Evolutionary conservation across 805 yeast species (phyloP), one percentile per base, ranked within the genome.

Genomic region (Cyberlindnera mrakii): DNA sequence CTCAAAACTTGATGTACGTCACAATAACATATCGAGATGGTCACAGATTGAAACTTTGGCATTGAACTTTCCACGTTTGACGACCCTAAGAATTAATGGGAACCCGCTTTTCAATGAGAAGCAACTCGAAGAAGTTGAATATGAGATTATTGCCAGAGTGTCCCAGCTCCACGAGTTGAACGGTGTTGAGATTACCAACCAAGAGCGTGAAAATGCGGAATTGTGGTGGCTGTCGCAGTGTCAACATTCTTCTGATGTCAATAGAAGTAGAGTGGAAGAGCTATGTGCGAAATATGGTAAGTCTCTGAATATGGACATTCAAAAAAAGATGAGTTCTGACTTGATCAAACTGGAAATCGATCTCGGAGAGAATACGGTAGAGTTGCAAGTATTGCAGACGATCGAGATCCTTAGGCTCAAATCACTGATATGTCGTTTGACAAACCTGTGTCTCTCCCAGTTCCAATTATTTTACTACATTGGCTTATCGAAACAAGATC

Each of bases 171-270:
- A 37, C 1, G 63, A 60, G 19, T 60, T 88, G 13, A 80, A 89
- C 54, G 95, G 96, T 1, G 70, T 79, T 0, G 40, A 31, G 0
- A 62, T 86, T 8, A 43, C 36, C 0, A 68, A 62, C 27, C 27
- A 23, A 2, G 84, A 80, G 39, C 67, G 88, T 15, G 50, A 45
- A 6, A 84, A 81, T 49, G 82, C 85, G 1, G 96, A 88, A 57
- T 57, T 85, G 5, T 86, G 74, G 55, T 79, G 17, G 40, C 40
- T 16, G 30, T 35, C 6, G 30, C 35, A 2, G 41, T 38, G 14
- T 9, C 27, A 15, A 19, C 7, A 15, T 18, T 34, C n/a, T 20
- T 19, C 8, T n/a, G 18, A 18, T 25, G 20, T 19, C 30, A 34
- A 14, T 15, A 13, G 6, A 25, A 19, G n/a, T 8, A 13, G 20